A percentile compares a stretch with the other conserved stretches of the same genome.
These are phyloP conservation scores for Saksenaea oblongispora DNA, from an alignment of 371 early-diverging fungal genomes.

Conservation along the genomic window DNA sequence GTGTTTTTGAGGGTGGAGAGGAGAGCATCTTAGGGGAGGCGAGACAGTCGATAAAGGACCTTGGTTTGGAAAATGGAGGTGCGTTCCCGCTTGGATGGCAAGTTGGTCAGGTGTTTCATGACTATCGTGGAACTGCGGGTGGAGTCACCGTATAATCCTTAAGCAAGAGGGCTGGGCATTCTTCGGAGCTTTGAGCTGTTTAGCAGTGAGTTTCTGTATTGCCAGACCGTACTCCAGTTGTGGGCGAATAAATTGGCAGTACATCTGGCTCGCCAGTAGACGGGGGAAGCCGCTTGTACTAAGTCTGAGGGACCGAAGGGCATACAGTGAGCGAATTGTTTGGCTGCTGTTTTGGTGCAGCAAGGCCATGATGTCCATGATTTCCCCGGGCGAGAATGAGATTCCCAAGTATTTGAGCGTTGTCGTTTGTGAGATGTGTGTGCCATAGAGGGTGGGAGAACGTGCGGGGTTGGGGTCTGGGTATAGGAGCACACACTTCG, in stretches of 20 bases:
- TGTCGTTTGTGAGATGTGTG: background rate
- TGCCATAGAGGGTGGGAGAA: conserved; percentile 8
- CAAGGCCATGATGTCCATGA: conserved; percentile 2
- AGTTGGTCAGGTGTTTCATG: too few relatives aligned
- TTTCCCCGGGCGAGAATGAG: conserved; percentile 6
- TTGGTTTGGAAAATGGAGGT: background rate
- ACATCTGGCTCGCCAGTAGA: background rate
- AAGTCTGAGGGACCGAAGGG: conserved; percentile 1
- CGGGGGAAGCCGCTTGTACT: conserved; percentile 6
- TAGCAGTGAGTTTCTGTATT: background rate
- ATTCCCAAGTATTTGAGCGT: conserved; percentile 17
- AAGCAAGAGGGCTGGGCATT: conserved; percentile 7
- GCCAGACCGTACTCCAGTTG: conserved; percentile 12
- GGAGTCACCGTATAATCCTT: conserved; percentile 8
- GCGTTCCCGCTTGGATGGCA: background rate
- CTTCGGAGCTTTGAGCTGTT: background rate
- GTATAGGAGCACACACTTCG: conserved; percentile 27
- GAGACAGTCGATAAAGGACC: too few relatives aligned
- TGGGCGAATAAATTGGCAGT: conserved; percentile 5
- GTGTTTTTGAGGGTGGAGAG: background rate
- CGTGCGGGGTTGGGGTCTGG: background rate
- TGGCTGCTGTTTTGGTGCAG: background rate
- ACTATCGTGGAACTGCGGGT: conserved; percentile 8
- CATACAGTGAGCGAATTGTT: background rate
- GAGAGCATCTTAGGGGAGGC: background rate